Evolutionary conservation across 2,329 filamentous ascomycete species (phyloP), one percentile per base, ranked within the genome.

Genomic region (Pyrenophora teres): DNA sequence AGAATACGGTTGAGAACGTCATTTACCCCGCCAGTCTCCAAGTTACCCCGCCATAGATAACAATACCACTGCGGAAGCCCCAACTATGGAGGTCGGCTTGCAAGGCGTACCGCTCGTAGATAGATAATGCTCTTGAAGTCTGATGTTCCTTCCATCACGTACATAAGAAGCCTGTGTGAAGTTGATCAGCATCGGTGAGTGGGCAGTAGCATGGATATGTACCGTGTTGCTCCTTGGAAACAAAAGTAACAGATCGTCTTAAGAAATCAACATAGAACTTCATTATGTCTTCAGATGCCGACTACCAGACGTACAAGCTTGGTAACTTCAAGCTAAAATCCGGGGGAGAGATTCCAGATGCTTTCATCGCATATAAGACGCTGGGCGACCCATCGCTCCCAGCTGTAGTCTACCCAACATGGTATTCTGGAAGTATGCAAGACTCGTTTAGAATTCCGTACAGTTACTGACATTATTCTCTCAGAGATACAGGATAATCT

Each of bases 361-460:
- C 89, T 1, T 82, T 83, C 64, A 84, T 93, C 46, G 87, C 88
- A 13, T 93, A 90, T 78, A 91, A 88, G 72, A 90, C 88, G 0
- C 87, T 88, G 60, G 89, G 89, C 16, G 77, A 86, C 49, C 69
- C 82, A 0, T 80, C 76, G 0, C 78, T 76, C 5, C 88, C 88
- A 6, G 85, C 84, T 2, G 83, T 92, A 51, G 81, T 92, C 54
- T 92, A 92, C 65, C 89, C 89, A 2, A 86, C 85, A 2, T 92
- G 89, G 89, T 92, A 86, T 69, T 86, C 84, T 15, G 86, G 86
- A 52, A 59, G 80, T 83, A 46, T n/a, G 18, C 8, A 36, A 18
- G 10, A 8, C 23, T n/a, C 27, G 6, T 8, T 13, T 10, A 32
- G 3, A 18, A 23, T 18, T 3, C 7, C 8, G 32, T 0, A 6